Percentiles rank a stretch among this genome's conserved stretches.
Evolutionary conservation across 1,284 basidiomycete genomes (phyloP).

Genomic region (Ganoderma resinaceum): DNA sequence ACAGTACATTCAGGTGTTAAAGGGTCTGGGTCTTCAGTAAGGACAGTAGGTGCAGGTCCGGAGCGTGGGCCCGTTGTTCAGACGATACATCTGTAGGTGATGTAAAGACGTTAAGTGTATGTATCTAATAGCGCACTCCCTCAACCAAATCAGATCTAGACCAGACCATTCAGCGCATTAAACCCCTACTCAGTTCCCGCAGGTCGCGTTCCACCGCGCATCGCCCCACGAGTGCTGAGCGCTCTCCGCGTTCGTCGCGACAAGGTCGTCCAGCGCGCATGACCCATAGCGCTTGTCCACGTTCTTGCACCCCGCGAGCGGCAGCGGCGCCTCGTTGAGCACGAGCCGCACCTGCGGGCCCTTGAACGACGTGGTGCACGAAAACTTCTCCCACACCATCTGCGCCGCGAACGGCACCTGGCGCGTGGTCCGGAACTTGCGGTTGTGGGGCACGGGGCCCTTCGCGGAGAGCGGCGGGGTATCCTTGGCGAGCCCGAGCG

Average conservation of each 20-base stretch:
- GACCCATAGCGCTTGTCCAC: constrained; percentile 44
- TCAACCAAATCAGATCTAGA: not conserved
- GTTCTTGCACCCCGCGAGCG: constrained; percentile 43
- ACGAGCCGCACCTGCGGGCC: constrained; percentile 52
- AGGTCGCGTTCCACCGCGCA: constrained; percentile 47
- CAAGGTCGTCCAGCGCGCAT: constrained; percentile 49
- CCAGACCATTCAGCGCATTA: not conserved
- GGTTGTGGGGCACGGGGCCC: constrained; percentile 41
- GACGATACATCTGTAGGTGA: not conserved
- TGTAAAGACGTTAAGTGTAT: not conserved
- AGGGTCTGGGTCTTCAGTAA: not conserved
- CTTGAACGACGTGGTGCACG: constrained; percentile 44
- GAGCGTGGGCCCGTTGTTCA: not conserved
- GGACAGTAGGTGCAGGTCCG: not conserved
- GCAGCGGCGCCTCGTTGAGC: constrained; percentile 51
- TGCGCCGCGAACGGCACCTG: constrained; percentile 54
- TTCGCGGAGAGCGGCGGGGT: constrained; percentile 38
- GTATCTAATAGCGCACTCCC: not conserved
- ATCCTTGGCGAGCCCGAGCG: constrained; percentile 52
- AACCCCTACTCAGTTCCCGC: constrained; percentile 33
- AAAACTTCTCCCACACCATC: constrained; percentile 55
- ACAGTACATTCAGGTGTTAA: too few species aligned
- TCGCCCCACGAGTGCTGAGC: constrained; percentile 42
- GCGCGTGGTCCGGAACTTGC: constrained; percentile 49
- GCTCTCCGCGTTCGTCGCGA: constrained; percentile 40